These are phyloP conservation scores for Turnera subulata DNA, from an alignment of 345 rosid species.

Conservation along the genomic window DNA sequence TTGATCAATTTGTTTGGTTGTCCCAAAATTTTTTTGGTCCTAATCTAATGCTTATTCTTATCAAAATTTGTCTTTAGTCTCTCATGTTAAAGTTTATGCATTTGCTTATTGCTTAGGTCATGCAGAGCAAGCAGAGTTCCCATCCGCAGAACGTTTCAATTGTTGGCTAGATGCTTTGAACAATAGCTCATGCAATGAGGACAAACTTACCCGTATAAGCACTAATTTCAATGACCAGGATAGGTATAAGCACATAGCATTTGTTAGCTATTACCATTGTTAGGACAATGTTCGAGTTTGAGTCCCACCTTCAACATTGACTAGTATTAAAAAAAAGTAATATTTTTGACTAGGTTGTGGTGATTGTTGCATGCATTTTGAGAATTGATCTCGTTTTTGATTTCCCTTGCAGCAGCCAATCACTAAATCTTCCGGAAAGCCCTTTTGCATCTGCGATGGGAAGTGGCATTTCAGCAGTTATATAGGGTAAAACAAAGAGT, in stretches of 20 bases:
- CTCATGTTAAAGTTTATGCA: background rate
- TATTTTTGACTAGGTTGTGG: too few species aligned
- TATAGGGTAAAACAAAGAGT: conserved; percentile 37
- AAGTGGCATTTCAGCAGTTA: conserved; percentile 63
- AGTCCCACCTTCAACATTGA: too few species aligned
- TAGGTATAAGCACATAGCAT: conserved; percentile 33
- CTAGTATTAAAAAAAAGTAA: too few species aligned
- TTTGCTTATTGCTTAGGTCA: conserved; percentile 9
- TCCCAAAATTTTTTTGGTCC: too few species aligned
- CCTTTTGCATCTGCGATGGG: conserved; percentile 65
- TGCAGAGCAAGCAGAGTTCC: conserved; percentile 44
- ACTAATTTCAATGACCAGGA: conserved; percentile 53
- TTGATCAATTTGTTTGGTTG: too few species aligned
- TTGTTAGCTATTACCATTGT: too few species aligned
- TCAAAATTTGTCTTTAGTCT: too few species aligned
- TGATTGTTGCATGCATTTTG: too few species aligned
- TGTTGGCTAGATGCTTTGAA: conserved; percentile 57
- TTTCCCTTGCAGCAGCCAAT: conserved; percentile 39
- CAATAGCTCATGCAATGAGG: conserved; percentile 44
- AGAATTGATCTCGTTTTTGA: background rate
- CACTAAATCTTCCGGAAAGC: conserved; percentile 78
- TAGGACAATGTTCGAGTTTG: too few species aligned
- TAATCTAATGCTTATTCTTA: too few species aligned
- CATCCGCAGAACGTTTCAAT: conserved; percentile 42
- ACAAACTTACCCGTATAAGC: conserved; percentile 36